These are phyloP conservation scores for Plectosphaerella plurivora DNA, from an alignment of 2,329 filamentous ascomycete species.

Conservation along the genomic window DNA sequence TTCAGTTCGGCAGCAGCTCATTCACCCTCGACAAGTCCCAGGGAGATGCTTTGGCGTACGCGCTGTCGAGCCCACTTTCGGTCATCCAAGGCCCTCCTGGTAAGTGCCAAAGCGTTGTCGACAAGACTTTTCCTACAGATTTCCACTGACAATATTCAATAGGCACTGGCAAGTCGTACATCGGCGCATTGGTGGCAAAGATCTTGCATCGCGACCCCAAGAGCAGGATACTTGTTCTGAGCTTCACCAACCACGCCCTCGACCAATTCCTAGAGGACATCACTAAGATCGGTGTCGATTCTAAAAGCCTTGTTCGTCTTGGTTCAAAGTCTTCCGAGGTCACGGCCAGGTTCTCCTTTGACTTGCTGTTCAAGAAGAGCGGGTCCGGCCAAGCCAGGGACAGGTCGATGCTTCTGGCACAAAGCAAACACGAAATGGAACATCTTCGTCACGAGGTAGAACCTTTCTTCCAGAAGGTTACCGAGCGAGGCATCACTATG, in stretches of 20 bases:
- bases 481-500: slow-evolving; percentile 1
- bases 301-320: slow-evolving; percentile 51
- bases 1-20: neutral
- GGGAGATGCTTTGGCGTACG: slow-evolving; percentile 47
- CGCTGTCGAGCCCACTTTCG: slow-evolving; percentile 48
- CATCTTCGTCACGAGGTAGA: slow-evolving; percentile 23
- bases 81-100: slow-evolving; percentile 71
- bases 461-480: slow-evolving; percentile 11
- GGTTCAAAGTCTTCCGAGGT: slow-evolving; percentile 51
- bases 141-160: neutral
- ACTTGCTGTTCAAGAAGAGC: slow-evolving; percentile 24
- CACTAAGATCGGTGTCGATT: slow-evolving; percentile 47
- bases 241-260: slow-evolving; percentile 64
- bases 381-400: slow-evolving; percentile 22
- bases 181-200: slow-evolving; percentile 61
- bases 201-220: slow-evolving; percentile 43
- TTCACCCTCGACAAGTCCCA: slow-evolving; percentile 40
- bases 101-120: slow-evolving; percentile 19
- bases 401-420: slow-evolving; percentile 36
- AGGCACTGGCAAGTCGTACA: slow-evolving; percentile 74
- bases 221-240: slow-evolving; percentile 56
- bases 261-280: slow-evolving; percentile 65
- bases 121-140: no score
- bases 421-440: slow-evolving; percentile 28
- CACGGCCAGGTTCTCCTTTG: slow-evolving; percentile 45